Base-by-base conservation (phyloP, 2,329 filamentous ascomycete genomes). In the Xylariaceae sp. region DNA sequence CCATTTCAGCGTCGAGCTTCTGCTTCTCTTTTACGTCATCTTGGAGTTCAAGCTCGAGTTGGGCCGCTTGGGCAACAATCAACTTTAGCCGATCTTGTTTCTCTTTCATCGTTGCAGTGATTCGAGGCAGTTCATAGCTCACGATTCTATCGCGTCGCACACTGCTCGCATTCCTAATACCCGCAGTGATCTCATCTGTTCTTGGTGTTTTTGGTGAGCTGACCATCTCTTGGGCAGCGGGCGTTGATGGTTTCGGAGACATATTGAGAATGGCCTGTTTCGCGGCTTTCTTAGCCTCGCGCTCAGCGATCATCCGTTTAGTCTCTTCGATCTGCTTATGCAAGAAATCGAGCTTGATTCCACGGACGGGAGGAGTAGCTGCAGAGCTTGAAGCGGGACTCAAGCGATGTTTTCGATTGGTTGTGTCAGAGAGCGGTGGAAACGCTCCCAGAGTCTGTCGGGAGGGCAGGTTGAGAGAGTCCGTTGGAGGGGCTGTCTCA, bases 271-370 rank as follows among this genome's bases (percentile, higher is more conserved):
- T 55, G 22, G 47, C 37, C 37, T 48, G 61, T 35, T 59, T 60
- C 11, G 56, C 55, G 37, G 57, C 56, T 57, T 74, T 74, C 55
- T 73, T 76, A 8, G 77, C 77, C 59, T 82, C 78, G 14, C 75
- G 75, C 54, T 80, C 73, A 2, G 77, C 77, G 55, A 82, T 82
- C 52, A 68, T 75, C 25, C 70, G 69, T 58, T 79, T 82, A 67
- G 83, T 76, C 42, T 76, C 72, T 55, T 82, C 76, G 23, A 85
- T 85, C 52, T 77, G 72, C 45, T 73, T 75, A 34, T 57, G 58
- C 6, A 65, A 44, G 6, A 62, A 17, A 42, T 59, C 52, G 16
- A 64, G 56, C 34, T 63, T 62, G 17, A 54, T 52, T 11, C 53
- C 56, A 37, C 53, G 45, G 6, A 55, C 46, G 2, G 60, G 54